Conservation (phyloP, 345 rosid species). For the Salix exigua region DNA sequence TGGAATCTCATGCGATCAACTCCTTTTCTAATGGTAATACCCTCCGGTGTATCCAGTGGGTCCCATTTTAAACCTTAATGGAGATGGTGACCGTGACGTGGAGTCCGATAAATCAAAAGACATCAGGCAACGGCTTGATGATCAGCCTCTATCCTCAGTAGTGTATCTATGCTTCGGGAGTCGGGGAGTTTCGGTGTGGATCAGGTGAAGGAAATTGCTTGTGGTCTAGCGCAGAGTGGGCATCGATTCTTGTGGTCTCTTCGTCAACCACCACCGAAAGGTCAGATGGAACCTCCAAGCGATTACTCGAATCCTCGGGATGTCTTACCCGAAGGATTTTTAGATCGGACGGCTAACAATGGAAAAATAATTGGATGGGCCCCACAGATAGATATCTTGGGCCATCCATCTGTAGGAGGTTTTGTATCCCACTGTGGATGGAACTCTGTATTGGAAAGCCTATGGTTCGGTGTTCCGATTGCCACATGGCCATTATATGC, state of each 20-base stretch:
- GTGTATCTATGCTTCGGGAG: slow-evolving; percentile 23
- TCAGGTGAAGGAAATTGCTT: slow-evolving; percentile 15
- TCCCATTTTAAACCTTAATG: not conserved
- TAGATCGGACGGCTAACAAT: not conserved
- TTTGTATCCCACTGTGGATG: slow-evolving; percentile 18
- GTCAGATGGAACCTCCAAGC: not conserved
- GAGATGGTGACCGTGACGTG: not conserved
- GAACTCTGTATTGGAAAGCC: slow-evolving; percentile 8
- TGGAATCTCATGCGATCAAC: slow-evolving; percentile 1
- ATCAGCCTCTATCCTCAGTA: slow-evolving; percentile 6
- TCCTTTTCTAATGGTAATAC: not conserved
- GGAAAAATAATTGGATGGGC: slow-evolving; percentile 16
- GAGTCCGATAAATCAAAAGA: not conserved
- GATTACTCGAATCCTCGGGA: not conserved
- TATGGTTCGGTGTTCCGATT: slow-evolving; percentile 10
- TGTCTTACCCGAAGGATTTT: not conserved
- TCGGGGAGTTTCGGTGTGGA: slow-evolving; percentile 2
- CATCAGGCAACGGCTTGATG: slow-evolving; percentile 18
- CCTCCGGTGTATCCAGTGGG: slow-evolving; percentile 11
- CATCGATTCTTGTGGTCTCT: slow-evolving; percentile 22
- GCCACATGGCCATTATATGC: slow-evolving; percentile 2
- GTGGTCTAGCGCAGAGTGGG: not conserved
- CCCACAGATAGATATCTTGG: not conserved
- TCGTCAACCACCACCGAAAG: not conserved
- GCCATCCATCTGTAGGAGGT: not conserved